Conservation (phyloP, 2,329 filamentous ascomycete species). For the Aspergillus sp. region DNA sequence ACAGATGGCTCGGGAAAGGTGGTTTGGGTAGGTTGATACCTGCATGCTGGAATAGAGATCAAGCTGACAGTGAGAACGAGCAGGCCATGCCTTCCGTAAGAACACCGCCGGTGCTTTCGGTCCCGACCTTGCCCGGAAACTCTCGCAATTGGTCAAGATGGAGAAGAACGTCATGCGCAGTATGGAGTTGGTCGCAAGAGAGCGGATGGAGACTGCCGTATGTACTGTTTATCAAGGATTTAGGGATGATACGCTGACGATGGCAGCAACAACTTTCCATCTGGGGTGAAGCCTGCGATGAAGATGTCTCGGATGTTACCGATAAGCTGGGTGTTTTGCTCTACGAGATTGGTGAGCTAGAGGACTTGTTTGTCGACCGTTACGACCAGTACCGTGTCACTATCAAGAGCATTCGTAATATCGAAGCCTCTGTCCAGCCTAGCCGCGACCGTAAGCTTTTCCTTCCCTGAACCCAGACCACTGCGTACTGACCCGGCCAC, state of each 20-base stretch:
- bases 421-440: conserved; percentile 95
- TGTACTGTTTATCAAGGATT: conserved; percentile 30
- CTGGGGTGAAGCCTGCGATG: conserved; percentile 92
- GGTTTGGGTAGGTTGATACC: conserved; percentile 66
- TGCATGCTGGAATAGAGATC: not conserved
- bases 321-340: conserved; percentile 97
- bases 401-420: conserved; percentile 99
- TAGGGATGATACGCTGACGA: not conserved
- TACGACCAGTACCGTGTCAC: conserved; percentile 99
- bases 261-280: conserved; percentile 92
- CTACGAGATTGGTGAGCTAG: conserved; percentile 96
- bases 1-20: conserved; percentile 77
- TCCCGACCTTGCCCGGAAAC: conserved; percentile 92
- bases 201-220: conserved; percentile 98
- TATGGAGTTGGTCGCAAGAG: conserved; percentile 86
- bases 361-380: conserved; percentile 96
- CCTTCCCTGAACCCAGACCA: not conserved
- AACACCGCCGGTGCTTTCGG: conserved; percentile 50
- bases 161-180: conserved; percentile 99
- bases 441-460: conserved; percentile 77
- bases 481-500: conserved; percentile 4
- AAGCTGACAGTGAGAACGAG: conserved; percentile 1
- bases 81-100: conserved; percentile 58
- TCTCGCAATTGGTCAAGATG: conserved; percentile 98
- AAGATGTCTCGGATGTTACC: conserved; percentile 97